These are phyloP conservation scores for Lachancea quebecensis DNA, from an alignment of 805 yeast species.

Conservation along the genomic window DNA sequence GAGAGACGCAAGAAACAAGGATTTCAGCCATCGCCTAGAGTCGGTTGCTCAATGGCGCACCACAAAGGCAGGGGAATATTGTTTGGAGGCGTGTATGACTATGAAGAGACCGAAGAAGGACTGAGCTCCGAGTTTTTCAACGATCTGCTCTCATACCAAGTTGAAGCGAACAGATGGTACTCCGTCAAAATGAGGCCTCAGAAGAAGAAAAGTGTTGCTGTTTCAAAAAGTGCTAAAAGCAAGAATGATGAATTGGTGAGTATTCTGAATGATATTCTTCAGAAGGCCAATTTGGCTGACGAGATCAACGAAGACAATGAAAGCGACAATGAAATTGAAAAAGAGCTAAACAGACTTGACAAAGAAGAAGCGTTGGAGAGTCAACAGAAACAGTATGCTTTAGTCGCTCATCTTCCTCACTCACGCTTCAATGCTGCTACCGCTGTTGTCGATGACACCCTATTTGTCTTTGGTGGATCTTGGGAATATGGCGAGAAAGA, in stretches of 20 bases:
- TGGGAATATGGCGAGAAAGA: conserved; percentile 89
- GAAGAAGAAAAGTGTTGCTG: conserved; percentile 47
- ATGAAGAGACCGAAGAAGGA: conserved; percentile 90
- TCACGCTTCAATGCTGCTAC: conserved; percentile 81
- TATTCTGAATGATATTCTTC: conserved; percentile 63
- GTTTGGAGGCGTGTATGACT: conserved; percentile 95
- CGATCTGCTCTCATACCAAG: conserved; percentile 70
- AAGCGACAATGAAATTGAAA: conserved; percentile 24
- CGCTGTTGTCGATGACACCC: conserved; percentile 75
- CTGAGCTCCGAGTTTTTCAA: conserved; percentile 80
- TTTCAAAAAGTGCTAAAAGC: conserved; percentile 37
- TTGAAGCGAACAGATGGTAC: conserved; percentile 86
- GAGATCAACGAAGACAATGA: conserved; percentile 37
- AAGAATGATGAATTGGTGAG: conserved; percentile 80
- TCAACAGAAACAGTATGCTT: conserved; percentile 45
- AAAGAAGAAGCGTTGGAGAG: conserved; percentile 33
- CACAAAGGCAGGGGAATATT: conserved; percentile 89
- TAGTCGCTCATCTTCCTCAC: conserved; percentile 67
- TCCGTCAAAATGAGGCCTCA: conserved; percentile 56
- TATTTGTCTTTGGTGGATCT: conserved; percentile 84
- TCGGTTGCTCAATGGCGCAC: conserved; percentile 84
- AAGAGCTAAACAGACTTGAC: conserved; percentile 32
- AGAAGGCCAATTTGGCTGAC: conserved; percentile 64
- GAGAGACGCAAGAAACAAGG: conserved; percentile 88
- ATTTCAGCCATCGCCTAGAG: conserved; percentile 85